A percentile compares a stretch with the other conserved stretches of the same genome.
phyloP scores from a whole-genome alignment of 257 asterid species.

The Eustoma russellianum region DNA sequence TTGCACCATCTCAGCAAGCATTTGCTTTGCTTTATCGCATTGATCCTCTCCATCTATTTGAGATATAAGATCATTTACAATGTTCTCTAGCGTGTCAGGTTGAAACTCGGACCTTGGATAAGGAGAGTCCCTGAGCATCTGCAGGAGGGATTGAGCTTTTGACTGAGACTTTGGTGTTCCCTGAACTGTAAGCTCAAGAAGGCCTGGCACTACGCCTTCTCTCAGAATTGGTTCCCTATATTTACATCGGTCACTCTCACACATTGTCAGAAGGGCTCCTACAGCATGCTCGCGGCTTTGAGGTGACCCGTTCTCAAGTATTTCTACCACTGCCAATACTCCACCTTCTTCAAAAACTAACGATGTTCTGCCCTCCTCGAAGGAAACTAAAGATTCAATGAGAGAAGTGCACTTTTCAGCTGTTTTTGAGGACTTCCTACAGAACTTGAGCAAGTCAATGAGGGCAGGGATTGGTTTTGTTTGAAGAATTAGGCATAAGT shows the following conservation, averaged over 20 bases:
- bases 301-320: slow-evolving; percentile 64
- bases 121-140: slow-evolving; percentile 68
- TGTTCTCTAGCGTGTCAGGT: slow-evolving; percentile 69
- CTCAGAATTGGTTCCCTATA: slow-evolving; percentile 75
- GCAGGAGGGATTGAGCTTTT: slow-evolving; percentile 62
- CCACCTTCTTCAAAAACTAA: slow-evolving; percentile 81
- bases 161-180: slow-evolving; percentile 64
- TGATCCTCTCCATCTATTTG: slow-evolving; percentile 75
- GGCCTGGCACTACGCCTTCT: slow-evolving; percentile 96
- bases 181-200: slow-evolving; percentile 90
- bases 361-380: slow-evolving; percentile 66
- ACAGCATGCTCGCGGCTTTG: slow-evolving; percentile 90
- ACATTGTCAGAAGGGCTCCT: slow-evolving; percentile 73
- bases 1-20: slow-evolving; percentile 95
- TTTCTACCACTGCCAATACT: slow-evolving; percentile 81
- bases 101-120: slow-evolving; percentile 67
- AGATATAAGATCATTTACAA: slow-evolving; percentile 62
- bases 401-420: slow-evolving; percentile 71
- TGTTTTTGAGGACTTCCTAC: slow-evolving; percentile 59
- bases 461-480: slow-evolving; percentile 58
- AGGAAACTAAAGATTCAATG: slow-evolving; percentile 52
- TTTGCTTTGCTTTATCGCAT: slow-evolving; percentile 53
- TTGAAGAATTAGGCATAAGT: slow-evolving; percentile 41
- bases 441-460: slow-evolving; percentile 52
- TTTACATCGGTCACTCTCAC: slow-evolving; percentile 59